Conservation (phyloP, 2,329 filamentous ascomycete species). For the Dothistroma pini region DNA sequence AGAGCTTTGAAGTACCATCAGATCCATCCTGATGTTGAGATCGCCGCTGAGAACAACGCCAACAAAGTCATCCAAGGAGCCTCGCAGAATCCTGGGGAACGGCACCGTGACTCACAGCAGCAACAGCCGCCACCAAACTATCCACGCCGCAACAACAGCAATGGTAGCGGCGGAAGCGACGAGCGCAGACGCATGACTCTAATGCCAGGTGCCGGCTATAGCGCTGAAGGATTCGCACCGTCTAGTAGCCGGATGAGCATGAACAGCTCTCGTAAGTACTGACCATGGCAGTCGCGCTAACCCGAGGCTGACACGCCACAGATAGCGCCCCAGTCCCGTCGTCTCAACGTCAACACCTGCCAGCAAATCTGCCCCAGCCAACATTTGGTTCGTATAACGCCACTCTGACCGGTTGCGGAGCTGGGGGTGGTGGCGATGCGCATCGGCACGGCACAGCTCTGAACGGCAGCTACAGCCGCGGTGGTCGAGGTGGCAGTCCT, state of each 20-base stretch:
- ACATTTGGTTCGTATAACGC: constrained; percentile 2
- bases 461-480: neutral
- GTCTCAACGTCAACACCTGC: neutral
- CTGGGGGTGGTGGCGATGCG: neutral
- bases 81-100: constrained; percentile 2
- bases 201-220: neutral
- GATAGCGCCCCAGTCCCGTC: constrained; percentile 23
- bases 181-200: constrained; percentile 9
- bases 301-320: constrained; percentile 5
- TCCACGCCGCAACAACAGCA: constrained; percentile 11
- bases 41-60: constrained; percentile 53
- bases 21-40: constrained; percentile 52
- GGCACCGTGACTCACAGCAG: constrained; percentile 5
- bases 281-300: neutral
- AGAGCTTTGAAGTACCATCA: constrained; percentile 54
- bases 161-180: constrained; percentile 21
- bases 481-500: neutral
- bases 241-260: constrained; percentile 17
- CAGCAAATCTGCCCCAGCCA: constrained; percentile 6
- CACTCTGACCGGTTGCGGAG: neutral
- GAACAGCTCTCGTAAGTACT: constrained; percentile 19
- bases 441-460: neutral
- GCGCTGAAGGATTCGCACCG: constrained; percentile 9
- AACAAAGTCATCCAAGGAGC: constrained; percentile 42
- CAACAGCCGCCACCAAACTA: neutral